These are phyloP conservation scores for Glebionis coronaria DNA, from an alignment of 129 eudicot species.

Conservation along the genomic window DNA sequence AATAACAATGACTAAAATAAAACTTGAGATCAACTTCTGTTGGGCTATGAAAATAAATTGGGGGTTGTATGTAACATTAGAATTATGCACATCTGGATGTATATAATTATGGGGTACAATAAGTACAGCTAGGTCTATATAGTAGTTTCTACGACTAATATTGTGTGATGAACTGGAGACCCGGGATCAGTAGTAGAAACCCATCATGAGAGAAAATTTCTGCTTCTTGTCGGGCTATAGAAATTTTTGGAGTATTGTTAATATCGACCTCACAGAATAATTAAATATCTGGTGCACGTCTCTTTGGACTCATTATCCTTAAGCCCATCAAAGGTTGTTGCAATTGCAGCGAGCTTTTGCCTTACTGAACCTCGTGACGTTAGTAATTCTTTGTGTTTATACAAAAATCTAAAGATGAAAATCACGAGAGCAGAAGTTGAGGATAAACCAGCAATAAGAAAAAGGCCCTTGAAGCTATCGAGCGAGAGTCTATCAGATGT, in stretches of 20 bases:
- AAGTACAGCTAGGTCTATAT: no score
- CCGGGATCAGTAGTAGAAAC: no score
- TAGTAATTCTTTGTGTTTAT: conserved; percentile 42
- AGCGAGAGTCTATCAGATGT: conserved; percentile 44
- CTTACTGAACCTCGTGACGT: conserved; percentile 24
- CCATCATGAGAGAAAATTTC: no score
- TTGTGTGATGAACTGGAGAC: no score
- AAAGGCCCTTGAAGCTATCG: conserved; percentile 61
- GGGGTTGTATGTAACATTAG: conserved; percentile 8
- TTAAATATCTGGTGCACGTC: no score
- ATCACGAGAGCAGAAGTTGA: conserved; percentile 41
- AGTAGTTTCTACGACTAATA: no score
- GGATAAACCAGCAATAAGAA: conserved; percentile 47
- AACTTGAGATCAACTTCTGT: neutral
- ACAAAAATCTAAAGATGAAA: conserved; percentile 33
- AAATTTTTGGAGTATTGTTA: no score
- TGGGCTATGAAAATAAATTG: neutral
- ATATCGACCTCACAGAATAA: no score
- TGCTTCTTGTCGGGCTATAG: no score
- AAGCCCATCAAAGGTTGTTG: conserved; percentile 26
- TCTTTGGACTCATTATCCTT: conserved; percentile 17
- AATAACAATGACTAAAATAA: neutral
- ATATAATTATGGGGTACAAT: no score
- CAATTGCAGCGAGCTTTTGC: conserved; percentile 32
- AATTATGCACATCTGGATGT: neutral